phyloP scores from a whole-genome alignment of 2,329 filamentous ascomycete genomes.

The Beauveria sp. region DNA sequence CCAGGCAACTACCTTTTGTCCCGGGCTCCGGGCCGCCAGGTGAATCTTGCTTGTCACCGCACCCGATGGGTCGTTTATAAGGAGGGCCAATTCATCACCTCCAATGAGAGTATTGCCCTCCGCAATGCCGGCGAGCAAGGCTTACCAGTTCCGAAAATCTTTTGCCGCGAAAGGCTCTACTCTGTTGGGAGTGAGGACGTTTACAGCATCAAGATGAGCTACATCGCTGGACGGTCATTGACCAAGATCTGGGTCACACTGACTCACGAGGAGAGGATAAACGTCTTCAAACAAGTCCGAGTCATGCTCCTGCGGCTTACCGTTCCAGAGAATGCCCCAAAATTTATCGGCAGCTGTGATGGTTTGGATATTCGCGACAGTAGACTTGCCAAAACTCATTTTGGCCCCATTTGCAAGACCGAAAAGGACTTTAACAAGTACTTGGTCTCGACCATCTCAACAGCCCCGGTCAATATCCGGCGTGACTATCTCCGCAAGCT shows the following conservation, averaged over 20 bases:
- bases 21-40: background rate
- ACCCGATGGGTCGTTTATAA: constrained; percentile 8
- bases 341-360: constrained; percentile 10
- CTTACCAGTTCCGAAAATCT: constrained; percentile 3
- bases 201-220: constrained; percentile 9
- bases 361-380: constrained; percentile 14
- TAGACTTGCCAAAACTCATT: constrained; percentile 7
- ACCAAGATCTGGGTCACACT: constrained; percentile 1
- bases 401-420: constrained; percentile 7
- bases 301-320: background rate
- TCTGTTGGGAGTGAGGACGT: background rate
- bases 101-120: constrained; percentile 5
- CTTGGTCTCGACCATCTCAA: constrained; percentile 3
- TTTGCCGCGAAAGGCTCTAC: constrained; percentile 5
- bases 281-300: constrained; percentile 6
- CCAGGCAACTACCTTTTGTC: constrained; percentile 6
- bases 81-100: background rate
- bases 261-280: constrained; percentile 1
- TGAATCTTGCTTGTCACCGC: constrained; percentile 4
- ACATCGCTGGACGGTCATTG: constrained; percentile 3
- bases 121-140: background rate
- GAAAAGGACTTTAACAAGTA: constrained; percentile 16
- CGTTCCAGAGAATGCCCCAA: background rate
- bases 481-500: constrained; percentile 12
- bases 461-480: constrained; percentile 6